A percentile compares a stretch with the other conserved stretches of the same genome.
Evolutionary conservation across 2,329 filamentous ascomycete species (phyloP).

Genomic region (Furcasterigmium sp.): DNA sequence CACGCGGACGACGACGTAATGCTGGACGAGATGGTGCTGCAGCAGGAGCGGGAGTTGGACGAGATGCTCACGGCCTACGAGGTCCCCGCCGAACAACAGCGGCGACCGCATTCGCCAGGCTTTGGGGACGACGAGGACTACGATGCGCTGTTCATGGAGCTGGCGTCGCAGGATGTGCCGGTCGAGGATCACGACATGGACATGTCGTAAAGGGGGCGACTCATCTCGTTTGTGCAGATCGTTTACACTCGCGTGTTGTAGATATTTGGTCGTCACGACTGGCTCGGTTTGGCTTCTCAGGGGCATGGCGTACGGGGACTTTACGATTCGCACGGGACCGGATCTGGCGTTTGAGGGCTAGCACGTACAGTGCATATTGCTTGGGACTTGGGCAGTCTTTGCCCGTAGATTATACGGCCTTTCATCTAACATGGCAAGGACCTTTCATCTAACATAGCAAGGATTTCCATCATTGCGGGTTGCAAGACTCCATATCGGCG

Average conservation of each 20-base stretch:
- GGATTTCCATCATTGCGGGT: constrained; percentile 44
- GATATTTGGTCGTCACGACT: constrained; percentile 1
- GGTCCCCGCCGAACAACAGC: constrained; percentile 13
- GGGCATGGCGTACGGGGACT: constrained; percentile 1
- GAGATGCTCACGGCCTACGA: constrained; percentile 47
- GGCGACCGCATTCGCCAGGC: constrained; percentile 25
- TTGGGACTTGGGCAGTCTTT: constrained; percentile 16
- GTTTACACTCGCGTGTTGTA: not conserved
- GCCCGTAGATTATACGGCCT: not conserved
- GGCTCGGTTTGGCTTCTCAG: not conserved
- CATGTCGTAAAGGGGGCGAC: constrained; percentile 26
- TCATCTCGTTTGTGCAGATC: not conserved
- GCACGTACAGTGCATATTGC: constrained; percentile 9
- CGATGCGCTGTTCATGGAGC: constrained; percentile 60
- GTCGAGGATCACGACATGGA: constrained; percentile 32
- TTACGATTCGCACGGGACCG: not conserved
- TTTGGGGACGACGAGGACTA: constrained; percentile 55
- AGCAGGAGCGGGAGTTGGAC: constrained; percentile 54
- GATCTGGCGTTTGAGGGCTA: constrained; percentile 13
- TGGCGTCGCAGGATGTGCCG: constrained; percentile 41
- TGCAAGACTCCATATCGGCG: constrained; percentile 54
- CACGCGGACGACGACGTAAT: constrained; percentile 41
- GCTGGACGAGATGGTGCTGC: constrained; percentile 43
- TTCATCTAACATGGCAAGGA: no score
- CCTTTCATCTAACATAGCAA: no score